Conservation (phyloP, 164 flowering plant genomes). For the grape (Vitis vinifera) region ASM3070453v1 NC_081812.1:14076001-14076500, state of each 20-base stretch:
- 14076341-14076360: rapidly evolving
- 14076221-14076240: conserved; percentile 73
- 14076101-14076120: no score
- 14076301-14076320: no score
- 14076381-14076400: no score
- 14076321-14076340: rapidly evolving
- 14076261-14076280: conserved; percentile 65
- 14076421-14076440: no score
- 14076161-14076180: conserved; percentile 45
- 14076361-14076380: no score
- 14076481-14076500: conserved; percentile 46
- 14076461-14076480: conserved; percentile 30
- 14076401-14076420: not conserved
- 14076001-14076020: conserved; percentile 44
- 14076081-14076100: no score
- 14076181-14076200: conserved; percentile 40
- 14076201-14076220: conserved; percentile 56
- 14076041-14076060: conserved; percentile 44
- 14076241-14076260: conserved; percentile 68
- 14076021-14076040: conserved; percentile 51
- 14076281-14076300: conserved; percentile 6
- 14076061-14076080: not conserved
- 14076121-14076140: not conserved
- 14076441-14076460: no score
- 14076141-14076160: conserved; percentile 66